A percentile compares a stretch with the other conserved stretches of the same genome.
Conservation (phyloP, 176 grass and related monocot species). For the Pharus latifolius region DNA sequence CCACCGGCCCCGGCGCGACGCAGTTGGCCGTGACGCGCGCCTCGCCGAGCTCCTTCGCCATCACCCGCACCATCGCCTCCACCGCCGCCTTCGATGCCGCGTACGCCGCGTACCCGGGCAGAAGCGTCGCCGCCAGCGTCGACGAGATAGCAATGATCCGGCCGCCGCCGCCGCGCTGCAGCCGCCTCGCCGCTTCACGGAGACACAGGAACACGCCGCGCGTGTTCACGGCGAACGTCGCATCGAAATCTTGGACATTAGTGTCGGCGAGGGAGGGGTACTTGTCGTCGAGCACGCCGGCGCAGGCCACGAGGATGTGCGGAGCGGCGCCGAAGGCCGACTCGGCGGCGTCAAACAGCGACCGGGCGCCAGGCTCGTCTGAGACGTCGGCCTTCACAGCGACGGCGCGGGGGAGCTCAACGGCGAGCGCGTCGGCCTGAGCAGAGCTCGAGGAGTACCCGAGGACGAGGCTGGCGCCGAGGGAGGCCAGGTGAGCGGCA, state of each 20-base stretch:
- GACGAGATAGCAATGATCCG: conserved; percentile 44
- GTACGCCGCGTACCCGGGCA: conserved; percentile 27
- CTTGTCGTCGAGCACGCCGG: neutral
- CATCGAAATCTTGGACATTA: conserved; percentile 18
- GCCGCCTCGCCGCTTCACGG: conserved; percentile 32
- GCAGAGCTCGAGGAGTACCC: conserved; percentile 17
- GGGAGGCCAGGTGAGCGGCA: conserved; percentile 32
- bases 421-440: neutral
- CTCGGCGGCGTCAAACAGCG: conserved; percentile 32
- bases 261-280: conserved; percentile 19
- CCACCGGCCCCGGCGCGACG: conserved; percentile 41
- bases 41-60: conserved; percentile 48
- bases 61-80: conserved; percentile 40
- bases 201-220: conserved; percentile 48
- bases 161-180: conserved; percentile 27
- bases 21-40: conserved; percentile 45
- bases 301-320: conserved; percentile 35
- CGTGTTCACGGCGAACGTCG: conserved; percentile 26
- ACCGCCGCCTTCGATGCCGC: conserved; percentile 45
- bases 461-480: conserved; percentile 42
- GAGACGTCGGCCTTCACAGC: conserved; percentile 18
- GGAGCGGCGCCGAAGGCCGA: conserved; percentile 24
- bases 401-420: conserved; percentile 6
- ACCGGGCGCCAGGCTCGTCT: conserved; percentile 3
- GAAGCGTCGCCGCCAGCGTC: conserved; percentile 8